These are phyloP conservation scores for Phyllosticta citrichinensis DNA, from an alignment of 2,329 filamentous ascomycete species.

Conservation along the genomic window DNA sequence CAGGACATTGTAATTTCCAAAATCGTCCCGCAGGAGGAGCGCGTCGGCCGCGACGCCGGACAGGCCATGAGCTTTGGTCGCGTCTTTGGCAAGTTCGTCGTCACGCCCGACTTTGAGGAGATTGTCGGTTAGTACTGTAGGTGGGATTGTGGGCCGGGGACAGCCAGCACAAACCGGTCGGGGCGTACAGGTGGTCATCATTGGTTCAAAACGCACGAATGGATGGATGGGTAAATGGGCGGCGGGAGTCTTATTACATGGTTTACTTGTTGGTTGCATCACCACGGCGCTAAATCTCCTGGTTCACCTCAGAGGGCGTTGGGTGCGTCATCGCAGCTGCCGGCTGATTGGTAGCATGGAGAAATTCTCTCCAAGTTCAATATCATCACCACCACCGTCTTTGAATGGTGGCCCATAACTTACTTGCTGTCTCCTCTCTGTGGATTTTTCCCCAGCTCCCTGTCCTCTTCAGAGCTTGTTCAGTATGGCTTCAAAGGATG, in stretches of 20 bases:
- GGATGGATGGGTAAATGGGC: not conserved
- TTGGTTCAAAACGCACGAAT: not conserved
- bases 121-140: conserved; percentile 29
- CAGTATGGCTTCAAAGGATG: no score
- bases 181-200: no score
- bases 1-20: conserved; percentile 46
- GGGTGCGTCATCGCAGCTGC: not conserved
- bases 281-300: not conserved
- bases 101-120: conserved; percentile 50
- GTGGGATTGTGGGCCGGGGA: not conserved
- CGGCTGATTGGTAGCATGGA: not conserved
- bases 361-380: no score
- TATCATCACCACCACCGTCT: no score
- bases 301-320: not conserved
- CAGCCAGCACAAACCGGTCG: not conserved
- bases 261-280: not conserved
- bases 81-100: conserved; percentile 55
- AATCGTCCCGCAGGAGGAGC: conserved; percentile 21
- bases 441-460: no score
- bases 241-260: not conserved
- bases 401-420: no score
- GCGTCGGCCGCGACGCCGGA: conserved; percentile 27
- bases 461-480: no score
- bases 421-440: no score
- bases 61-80: conserved; percentile 49